These are phyloP conservation scores for Alloteropsis angusta DNA, from an alignment of 202 grass and related monocot species.

Conservation along the genomic window DNA sequence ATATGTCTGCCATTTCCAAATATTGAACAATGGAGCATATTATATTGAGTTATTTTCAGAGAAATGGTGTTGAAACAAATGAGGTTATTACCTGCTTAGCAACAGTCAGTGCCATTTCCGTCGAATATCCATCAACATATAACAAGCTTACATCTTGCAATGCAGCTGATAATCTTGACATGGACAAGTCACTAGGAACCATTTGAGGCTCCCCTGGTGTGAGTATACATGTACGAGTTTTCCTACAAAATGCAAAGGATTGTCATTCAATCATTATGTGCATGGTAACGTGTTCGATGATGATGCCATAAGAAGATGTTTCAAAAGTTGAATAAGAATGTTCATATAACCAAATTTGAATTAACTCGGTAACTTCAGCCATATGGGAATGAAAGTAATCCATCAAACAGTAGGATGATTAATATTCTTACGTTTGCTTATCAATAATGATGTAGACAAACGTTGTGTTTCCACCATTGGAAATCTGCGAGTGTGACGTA, in stretches of 20 bases:
- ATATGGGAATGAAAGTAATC: background rate
- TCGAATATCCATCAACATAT: conserved; percentile 40
- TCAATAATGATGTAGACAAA: conserved; percentile 48
- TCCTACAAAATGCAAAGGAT: conserved; percentile 12
- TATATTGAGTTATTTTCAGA: too few species aligned
- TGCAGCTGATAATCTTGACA: conserved; percentile 26
- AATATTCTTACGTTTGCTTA: conserved; percentile 31
- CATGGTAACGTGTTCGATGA: background rate
- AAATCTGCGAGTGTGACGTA: conserved; percentile 10
- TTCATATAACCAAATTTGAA: background rate
- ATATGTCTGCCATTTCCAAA: background rate
- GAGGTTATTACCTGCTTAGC: conserved; percentile 33
- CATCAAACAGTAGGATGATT: background rate
- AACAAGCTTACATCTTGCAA: conserved; percentile 36
- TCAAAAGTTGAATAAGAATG: background rate
- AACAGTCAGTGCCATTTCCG: conserved; percentile 27
- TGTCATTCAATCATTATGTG: background rate
- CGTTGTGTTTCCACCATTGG: conserved; percentile 35
- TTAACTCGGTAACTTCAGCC: background rate
- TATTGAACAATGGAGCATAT: background rate
- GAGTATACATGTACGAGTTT: conserved; percentile 50
- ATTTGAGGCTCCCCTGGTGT: conserved; percentile 33
- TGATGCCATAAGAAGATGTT: background rate
- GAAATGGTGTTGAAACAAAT: background rate
- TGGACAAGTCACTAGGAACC: conserved; percentile 29